Evolutionary conservation across 148 eudicot species (phyloP).

Genomic region (Chenopodium berlandieri): DNA sequence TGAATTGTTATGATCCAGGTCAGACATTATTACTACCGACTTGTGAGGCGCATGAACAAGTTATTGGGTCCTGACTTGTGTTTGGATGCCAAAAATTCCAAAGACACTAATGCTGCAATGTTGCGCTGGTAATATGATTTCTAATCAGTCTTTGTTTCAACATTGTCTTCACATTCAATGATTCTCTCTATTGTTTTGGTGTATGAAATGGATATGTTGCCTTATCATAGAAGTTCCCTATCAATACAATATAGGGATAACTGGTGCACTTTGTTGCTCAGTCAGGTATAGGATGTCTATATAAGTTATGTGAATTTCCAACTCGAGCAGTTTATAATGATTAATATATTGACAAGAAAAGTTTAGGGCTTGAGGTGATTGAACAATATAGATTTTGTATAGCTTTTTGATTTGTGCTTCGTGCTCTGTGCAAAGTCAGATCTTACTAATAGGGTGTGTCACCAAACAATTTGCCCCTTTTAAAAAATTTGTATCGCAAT

Average conservation of each 20-base stretch:
- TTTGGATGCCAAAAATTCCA: constrained; percentile 91
- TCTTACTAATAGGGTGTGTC: neutral
- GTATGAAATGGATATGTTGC: neutral
- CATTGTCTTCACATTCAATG: neutral
- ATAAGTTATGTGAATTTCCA: neutral
- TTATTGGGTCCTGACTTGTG: constrained; percentile 82
- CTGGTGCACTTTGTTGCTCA: neutral
- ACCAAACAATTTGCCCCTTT: neutral
- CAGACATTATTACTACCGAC: constrained; percentile 97
- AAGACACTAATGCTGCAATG: constrained; percentile 99
- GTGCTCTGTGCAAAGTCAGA: neutral
- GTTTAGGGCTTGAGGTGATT: neutral
- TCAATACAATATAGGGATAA: constrained; percentile 1
- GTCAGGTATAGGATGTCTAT: neutral
- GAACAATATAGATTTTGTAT: neutral
- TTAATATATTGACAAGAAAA: neutral
- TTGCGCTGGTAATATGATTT: constrained; percentile 67
- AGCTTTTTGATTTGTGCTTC: neutral
- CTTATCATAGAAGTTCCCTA: neutral
- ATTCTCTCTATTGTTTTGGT: neutral
- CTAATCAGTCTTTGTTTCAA: neutral
- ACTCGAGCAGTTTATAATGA: neutral
- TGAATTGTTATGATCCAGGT: constrained; percentile 49
- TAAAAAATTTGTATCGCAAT: neutral
- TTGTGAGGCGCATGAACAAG: constrained; percentile 98